Evolutionary conservation across 1,284 basidiomycete species (phyloP).

Genomic region (Malassezia caprae): DNA sequence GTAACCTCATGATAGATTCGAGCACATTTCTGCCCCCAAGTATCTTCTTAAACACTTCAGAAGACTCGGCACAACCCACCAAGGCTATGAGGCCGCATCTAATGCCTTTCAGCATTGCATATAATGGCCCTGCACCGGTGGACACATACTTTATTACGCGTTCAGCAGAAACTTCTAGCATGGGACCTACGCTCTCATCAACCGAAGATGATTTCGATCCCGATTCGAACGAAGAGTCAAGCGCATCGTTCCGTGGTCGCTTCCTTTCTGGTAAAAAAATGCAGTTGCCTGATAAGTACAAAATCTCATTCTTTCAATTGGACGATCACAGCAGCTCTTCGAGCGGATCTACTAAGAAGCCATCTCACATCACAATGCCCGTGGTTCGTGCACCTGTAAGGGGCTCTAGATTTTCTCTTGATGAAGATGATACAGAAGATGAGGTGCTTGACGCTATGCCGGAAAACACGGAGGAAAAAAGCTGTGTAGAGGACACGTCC

Average conservation of each 20-base stretch:
- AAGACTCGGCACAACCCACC: background rate
- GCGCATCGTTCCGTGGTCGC: constrained; percentile 13
- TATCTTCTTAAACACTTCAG: background rate
- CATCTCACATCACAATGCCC: background rate
- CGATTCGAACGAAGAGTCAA: background rate
- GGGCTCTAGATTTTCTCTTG: constrained; percentile 7
- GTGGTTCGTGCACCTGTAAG: constrained; percentile 3
- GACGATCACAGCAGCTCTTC: background rate
- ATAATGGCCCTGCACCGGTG: constrained; percentile 13
- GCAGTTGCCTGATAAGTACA: background rate
- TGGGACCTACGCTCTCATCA: background rate
- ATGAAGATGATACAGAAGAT: constrained; percentile 10
- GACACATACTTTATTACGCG: constrained; percentile 12
- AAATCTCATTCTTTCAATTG: constrained; percentile 5
- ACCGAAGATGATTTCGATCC: background rate
- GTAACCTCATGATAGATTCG: background rate
- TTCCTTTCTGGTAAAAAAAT: background rate
- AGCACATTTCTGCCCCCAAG: background rate
- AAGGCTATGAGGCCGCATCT: constrained; percentile 1
- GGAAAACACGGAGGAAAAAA: background rate
- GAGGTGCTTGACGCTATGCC: background rate
- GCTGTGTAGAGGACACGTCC: too few relatives aligned
- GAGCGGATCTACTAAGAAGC: background rate
- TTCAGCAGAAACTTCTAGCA: background rate
- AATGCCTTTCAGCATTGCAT: constrained; percentile 16